Base-by-base conservation (phyloP, 1,284 basidiomycete species). In the Microbotryum violaceum region DNA sequence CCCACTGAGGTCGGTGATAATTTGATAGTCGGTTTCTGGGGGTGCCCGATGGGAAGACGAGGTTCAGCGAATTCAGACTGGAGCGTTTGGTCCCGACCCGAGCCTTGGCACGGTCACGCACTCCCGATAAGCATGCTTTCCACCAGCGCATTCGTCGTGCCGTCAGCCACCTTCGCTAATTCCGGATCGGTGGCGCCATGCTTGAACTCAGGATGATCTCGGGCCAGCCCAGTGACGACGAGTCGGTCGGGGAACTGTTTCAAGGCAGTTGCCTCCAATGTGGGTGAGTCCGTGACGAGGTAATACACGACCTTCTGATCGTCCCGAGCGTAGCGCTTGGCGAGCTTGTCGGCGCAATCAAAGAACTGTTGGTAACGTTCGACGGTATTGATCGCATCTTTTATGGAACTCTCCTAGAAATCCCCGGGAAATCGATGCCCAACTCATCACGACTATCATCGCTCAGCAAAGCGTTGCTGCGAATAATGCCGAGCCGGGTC, bases 311-410 rank as follows among this genome's bases (percentile, higher is more conserved):
- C 45, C 16, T 46, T 48, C 42, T 66, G 64, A 6, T 51, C 49
- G 16, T 50, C 47, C 2, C 20, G 42, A 0, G 61, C 64, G 56
- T 63, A 63, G 3, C 37, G 37, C 37, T 37, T 9, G 12, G 14
- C 61, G 47, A 65, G 56, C 42, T 65, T 61, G 14, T 54, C 56
- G 5, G 64, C 64, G 51, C 64, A 66, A 27, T 59, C 56, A 54
- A 66, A 66, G 59, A 63, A 66, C 2, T 58, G 47, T 8, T 48
- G 46, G 48, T 66, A 56, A 9, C 61, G 61, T 46, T 63, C 57
- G 61, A 66, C 64, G 56, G 54, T n/a, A 49, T 63, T 59, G 54
- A 49, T 47, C 37, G 10, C 4, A 16, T 37, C 14, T 37, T 1
- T 14, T 2, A 2, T 14, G 37, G 54, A 31, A 44, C 4, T 16